These are phyloP conservation scores for Choiromyces venosus DNA, from an alignment of 495 filamentous ascomycete genomes.

Conservation along the genomic window DNA sequence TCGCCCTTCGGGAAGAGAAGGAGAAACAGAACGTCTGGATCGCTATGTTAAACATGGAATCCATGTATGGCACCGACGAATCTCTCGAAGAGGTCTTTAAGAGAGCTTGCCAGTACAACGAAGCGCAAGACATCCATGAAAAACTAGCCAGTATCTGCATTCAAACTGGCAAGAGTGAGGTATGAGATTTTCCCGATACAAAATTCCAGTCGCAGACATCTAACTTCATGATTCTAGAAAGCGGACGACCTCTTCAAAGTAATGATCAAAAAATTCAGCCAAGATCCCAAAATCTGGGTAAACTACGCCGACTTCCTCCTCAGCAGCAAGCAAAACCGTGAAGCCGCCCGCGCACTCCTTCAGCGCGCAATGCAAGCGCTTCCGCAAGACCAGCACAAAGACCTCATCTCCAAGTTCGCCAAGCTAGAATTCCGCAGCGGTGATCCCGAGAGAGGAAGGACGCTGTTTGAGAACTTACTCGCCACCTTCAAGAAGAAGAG, in stretches of 20 bases:
- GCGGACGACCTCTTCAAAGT: conserved; percentile 82
- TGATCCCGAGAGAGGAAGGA: conserved; percentile 84
- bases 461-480: conserved; percentile 84
- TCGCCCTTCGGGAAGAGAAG: conserved; percentile 75
- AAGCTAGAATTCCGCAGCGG: conserved; percentile 86
- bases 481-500: conserved; percentile 78
- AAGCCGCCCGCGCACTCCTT: conserved; percentile 72
- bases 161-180: conserved; percentile 71
- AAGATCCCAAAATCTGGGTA: conserved; percentile 71
- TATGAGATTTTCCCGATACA: conserved; percentile 39
- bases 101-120: conserved; percentile 89
- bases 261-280: conserved; percentile 75
- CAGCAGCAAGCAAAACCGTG: conserved; percentile 52
- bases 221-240: conserved; percentile 56
- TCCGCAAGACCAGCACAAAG: conserved; percentile 62
- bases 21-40: conserved; percentile 96
- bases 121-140: conserved; percentile 83
- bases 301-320: conserved; percentile 90
- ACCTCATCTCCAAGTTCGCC: conserved; percentile 74
- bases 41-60: conserved; percentile 88
- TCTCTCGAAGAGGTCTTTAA: conserved; percentile 83
- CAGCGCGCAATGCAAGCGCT: conserved; percentile 81
- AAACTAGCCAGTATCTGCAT: conserved; percentile 89
- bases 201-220: conserved; percentile 20
- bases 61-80: conserved; percentile 79